Evolutionary conservation across 1,284 basidiomycete species (phyloP).

Genomic region (Ustilago nuda): DNA sequence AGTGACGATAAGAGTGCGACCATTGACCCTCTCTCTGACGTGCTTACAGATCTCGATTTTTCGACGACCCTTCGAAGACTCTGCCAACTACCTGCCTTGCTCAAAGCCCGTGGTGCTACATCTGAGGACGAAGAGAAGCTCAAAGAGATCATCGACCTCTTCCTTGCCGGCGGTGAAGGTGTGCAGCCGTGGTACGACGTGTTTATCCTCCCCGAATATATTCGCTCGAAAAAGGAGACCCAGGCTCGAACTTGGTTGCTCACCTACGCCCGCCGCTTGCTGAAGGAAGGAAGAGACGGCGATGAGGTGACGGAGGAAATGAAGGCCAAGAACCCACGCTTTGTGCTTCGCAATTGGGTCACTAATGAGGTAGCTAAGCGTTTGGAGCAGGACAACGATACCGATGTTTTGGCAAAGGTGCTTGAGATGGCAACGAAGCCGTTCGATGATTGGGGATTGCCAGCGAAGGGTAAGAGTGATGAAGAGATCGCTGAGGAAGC

Average conservation of each 20-base stretch:
- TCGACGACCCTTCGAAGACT: slow-evolving; percentile 54
- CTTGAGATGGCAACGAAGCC: slow-evolving; percentile 59
- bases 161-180: slow-evolving; percentile 29
- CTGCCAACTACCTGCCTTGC: slow-evolving; percentile 40
- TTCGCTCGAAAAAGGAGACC: slow-evolving; percentile 38
- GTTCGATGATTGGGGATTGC: slow-evolving; percentile 56
- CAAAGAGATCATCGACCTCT: slow-evolving; percentile 25
- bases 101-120: slow-evolving; percentile 21
- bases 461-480: slow-evolving; percentile 64
- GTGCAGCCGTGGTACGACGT: slow-evolving; percentile 46
- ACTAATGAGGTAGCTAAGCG: slow-evolving; percentile 62
- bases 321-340: slow-evolving; percentile 56
- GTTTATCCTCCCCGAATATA: slow-evolving; percentile 30
- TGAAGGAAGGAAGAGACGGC: slow-evolving; percentile 37
- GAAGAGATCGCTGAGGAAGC: slow-evolving; percentile 75
- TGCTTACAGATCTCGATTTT: slow-evolving; percentile 55
- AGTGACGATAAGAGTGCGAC: slow-evolving; percentile 39
- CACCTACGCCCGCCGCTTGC: slow-evolving; percentile 45
- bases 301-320: slow-evolving; percentile 41
- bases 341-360: slow-evolving; percentile 67
- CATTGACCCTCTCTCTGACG: slow-evolving; percentile 36
- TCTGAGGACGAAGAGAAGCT: slow-evolving; percentile 33
- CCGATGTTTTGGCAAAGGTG: slow-evolving; percentile 55
- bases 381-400: slow-evolving; percentile 59
- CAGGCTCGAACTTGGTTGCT: slow-evolving; percentile 52